Conservation (phyloP, 1,284 basidiomycete genomes). For the Xerocomus amazonicus region DNA sequence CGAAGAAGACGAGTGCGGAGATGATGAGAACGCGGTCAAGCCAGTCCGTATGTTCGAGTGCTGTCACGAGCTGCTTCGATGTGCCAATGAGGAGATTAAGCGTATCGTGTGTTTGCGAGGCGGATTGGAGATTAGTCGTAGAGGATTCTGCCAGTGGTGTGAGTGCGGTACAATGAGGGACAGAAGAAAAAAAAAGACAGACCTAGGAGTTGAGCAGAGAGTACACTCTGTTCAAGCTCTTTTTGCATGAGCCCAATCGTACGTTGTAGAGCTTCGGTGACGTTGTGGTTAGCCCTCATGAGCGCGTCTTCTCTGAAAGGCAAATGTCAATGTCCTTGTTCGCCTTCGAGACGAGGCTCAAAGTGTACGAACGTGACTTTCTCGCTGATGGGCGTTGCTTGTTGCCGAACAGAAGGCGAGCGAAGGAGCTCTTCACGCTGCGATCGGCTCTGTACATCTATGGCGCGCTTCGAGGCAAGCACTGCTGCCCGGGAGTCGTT, state of each 20-base stretch:
- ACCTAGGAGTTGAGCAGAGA: conserved; percentile 85
- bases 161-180: no score
- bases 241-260: conserved; percentile 85
- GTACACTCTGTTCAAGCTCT: conserved; percentile 85
- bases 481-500: conserved; percentile 63
- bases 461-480: conserved; percentile 64
- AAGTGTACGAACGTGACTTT: conserved; percentile 50
- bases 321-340: conserved; percentile 3
- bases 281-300: conserved; percentile 83
- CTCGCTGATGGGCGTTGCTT: conserved; percentile 40
- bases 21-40: conserved; percentile 85
- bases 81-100: conserved; percentile 72
- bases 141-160: conserved; percentile 61
- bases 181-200: conserved; percentile 19
- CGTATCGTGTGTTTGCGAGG: conserved; percentile 76
- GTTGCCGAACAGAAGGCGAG: conserved; percentile 46
- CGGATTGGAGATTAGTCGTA: conserved; percentile 68
- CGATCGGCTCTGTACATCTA: conserved; percentile 57
- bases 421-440: conserved; percentile 63
- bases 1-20: conserved; percentile 75
- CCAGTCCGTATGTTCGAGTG: conserved; percentile 86
- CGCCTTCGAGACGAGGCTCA: neutral
- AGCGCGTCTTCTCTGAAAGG: conserved; percentile 71
- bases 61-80: conserved; percentile 79
- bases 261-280: conserved; percentile 81